Evolutionary conservation across 495 filamentous ascomycete species (phyloP), one percentile per base, ranked within the genome.

Genomic region (Podospora fimiseda): DNA sequence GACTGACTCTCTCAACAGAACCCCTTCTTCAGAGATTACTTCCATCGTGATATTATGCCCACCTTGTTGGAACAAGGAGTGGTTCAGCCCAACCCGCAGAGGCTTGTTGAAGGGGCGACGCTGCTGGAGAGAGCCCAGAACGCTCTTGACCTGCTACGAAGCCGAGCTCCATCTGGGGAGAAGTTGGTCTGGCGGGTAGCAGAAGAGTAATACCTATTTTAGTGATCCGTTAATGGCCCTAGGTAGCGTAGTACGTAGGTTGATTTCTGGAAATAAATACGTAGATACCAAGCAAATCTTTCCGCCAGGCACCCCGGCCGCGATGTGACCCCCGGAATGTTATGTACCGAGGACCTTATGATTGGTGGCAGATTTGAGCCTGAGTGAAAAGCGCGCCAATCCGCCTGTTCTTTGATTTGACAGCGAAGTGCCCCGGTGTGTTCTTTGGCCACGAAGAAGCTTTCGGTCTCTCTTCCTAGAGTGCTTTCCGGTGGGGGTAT

Each of bases 41-140:
- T 78, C 14, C 74, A 78, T 52, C 51, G 69, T 0, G 69, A 71
- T 13, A 79, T 81, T 48, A 70, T 82, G 52, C 75, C 77, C 8
- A 52, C 64, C 1, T 48, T 81, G 52, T 58, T 82, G 33, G 69
- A 63, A 9, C 58, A 71, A 15, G 72, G 70, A 1, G 55, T 72
- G 8, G 58, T 80, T 19, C 59, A 67, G 48, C 77, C 78, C 9
- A 80, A 80, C 60, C 67, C 60, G 51, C 62, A 67, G 47, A 66
- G 66, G 22, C 51, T 80, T 9, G 61, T 78, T 6, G 75, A 80
- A 46, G 77, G 77, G 1, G 48, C 60, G 20, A 74, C 70, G 1
- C 20, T 79, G 61, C 53, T 80, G 1, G 77, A 80, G 57, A 63
- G 77, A 18, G 78, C 74, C 14, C 65, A 73, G 48, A 70, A 66